A percentile compares a stretch with the other conserved stretches of the same genome.
Conservation (phyloP, 2,329 filamentous ascomycete genomes). For the Neonectria sp. region DNA sequence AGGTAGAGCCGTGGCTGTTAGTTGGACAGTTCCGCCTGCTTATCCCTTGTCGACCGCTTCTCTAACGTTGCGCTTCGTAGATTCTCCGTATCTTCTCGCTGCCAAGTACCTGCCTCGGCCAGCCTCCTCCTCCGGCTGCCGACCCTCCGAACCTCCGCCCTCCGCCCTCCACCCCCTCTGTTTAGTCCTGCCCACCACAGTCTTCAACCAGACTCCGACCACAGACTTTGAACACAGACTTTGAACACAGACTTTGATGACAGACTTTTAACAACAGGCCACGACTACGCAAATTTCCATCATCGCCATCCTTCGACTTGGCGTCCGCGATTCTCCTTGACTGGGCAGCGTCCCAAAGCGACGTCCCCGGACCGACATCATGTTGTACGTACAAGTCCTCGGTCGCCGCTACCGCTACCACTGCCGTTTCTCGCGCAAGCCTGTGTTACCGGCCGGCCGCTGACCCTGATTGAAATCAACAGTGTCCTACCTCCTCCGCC, state of each 20-base stretch:
- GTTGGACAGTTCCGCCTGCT: conserved; percentile 1
- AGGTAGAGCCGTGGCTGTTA: neutral
- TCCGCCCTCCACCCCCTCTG: conserved; percentile 31
- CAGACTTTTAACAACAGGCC: neutral
- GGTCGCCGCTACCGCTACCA: conserved; percentile 1
- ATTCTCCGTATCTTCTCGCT: neutral
- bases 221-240: neutral
- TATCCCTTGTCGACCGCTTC: neutral
- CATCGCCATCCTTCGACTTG: conserved; percentile 12
- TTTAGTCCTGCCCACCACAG: conserved; percentile 15
- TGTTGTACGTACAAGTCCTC: conserved; percentile 45
- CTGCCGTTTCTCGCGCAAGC: conserved; percentile 30
- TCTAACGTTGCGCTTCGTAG: neutral
- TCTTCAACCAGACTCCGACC: neutral
- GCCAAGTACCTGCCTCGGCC: conserved; percentile 20
- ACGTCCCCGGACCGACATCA: conserved; percentile 30
- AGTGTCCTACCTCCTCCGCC: conserved; percentile 90
- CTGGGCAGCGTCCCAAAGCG: conserved; percentile 9
- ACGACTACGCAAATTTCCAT: conserved; percentile 2
- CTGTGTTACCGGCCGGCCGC: conserved; percentile 26
- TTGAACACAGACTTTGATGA: neutral
- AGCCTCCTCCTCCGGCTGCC: conserved; percentile 26
- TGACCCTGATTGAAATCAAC: conserved; percentile 41
- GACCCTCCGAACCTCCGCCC: conserved; percentile 22
- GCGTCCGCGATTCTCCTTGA: neutral